Base-by-base conservation (phyloP, 208 protist species). In the Crithidia mellificae region DNA sequence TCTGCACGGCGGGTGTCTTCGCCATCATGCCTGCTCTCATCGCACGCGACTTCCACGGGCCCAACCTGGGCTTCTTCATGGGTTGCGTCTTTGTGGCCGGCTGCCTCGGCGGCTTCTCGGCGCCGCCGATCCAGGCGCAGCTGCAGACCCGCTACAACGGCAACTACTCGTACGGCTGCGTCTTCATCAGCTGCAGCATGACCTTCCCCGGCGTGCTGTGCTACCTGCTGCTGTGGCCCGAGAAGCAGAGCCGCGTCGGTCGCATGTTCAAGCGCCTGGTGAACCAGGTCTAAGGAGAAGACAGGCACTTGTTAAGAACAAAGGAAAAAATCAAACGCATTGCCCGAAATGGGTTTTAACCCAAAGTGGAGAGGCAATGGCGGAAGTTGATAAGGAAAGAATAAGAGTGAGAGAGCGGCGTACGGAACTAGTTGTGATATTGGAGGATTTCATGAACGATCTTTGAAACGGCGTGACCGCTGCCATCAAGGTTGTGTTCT, bases 1-100 rank as follows among this genome's bases (percentile, higher is more conserved):
- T 94, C 72, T 91, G 88, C 77, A 90, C 83, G 25, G 88, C 88
- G 0, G 88, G 88, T 36, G 83, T 94, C 24, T 94, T 94, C 57
- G 85, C 88, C 25, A 77, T 91, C 50, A 91, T 94, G 88, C 85
- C 85, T 14, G 80, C 85, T 0, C 75, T 94, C 20, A 90, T 91
- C 63, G 81, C 78, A 12, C 70, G 77, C 36, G 72, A 67, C 58
- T 81, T 94, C 38, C 79, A 91, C 59, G 88, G 88, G 8, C 88
- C 88, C 19, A 94, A 94, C 67, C 61, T 91, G 22, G 88, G 88
- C 50, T 85, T 90, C 58, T 85, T 88, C 77, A 90, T 94, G 78
- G 83, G 82, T 38, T 70, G 69, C 54, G 74, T 91, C 9, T 91
- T 94, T 41, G 83, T 90, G 9, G 85, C 85, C 2, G 82, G 80